Conservation (phyloP, 306 rosid species). For the Begonia loranthoides region DNA sequence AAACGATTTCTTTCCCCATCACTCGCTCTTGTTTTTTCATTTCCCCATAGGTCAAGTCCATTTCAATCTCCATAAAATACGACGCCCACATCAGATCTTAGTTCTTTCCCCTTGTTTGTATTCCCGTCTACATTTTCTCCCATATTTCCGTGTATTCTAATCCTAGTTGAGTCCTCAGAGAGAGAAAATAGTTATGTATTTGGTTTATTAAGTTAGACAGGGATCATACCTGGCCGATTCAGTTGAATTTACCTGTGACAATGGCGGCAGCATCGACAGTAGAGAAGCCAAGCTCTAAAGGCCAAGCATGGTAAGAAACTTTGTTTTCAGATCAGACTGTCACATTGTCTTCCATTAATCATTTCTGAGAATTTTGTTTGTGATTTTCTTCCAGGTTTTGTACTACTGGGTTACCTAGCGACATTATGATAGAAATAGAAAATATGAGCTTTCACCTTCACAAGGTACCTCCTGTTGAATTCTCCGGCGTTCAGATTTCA, state of each 20-base stretch:
- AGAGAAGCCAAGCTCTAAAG: conserved; percentile 57
- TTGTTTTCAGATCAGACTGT: conserved; percentile 4
- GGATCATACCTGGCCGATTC: neutral
- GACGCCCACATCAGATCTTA: conserved; percentile 4
- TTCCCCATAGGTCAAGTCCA: conserved; percentile 7
- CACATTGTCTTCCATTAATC: neutral
- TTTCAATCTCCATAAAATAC: conserved; percentile 2
- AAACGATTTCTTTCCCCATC: conserved; percentile 23
- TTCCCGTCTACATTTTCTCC: neutral
- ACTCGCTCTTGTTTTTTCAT: conserved; percentile 8
- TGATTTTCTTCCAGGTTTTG: conserved; percentile 52
- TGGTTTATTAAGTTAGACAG: conserved; percentile 7
- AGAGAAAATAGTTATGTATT: conserved; percentile 17
- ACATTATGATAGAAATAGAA: conserved; percentile 75
- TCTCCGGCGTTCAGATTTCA: neutral
- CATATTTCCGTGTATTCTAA: conserved; percentile 6
- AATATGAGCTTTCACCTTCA: conserved; percentile 94
- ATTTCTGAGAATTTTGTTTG: neutral
- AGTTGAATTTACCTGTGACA: conserved; percentile 15
- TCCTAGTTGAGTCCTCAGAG: neutral
- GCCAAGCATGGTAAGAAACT: conserved; percentile 79
- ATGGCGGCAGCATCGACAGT: conserved; percentile 28
- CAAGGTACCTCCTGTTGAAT: conserved; percentile 36
- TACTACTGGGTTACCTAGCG: conserved; percentile 91
- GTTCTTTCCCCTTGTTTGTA: conserved; percentile 13